Base-by-base conservation (phyloP, 2,329 filamentous ascomycete genomes). In the Colletotrichum sublineola region DNA sequence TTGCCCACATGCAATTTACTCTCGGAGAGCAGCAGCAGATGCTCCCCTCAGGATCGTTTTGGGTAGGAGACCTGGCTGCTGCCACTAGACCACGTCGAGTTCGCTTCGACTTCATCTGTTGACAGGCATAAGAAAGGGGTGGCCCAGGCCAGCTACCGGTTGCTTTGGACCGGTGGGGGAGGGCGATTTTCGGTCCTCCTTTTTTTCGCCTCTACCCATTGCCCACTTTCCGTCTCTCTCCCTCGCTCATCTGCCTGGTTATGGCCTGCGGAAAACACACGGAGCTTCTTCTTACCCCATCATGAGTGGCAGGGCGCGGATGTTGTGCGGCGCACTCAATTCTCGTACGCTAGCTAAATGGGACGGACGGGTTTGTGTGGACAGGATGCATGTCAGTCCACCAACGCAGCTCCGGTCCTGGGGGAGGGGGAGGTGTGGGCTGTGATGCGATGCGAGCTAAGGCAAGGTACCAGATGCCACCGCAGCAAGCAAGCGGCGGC, bases 401-500 rank as follows among this genome's bases (percentile, higher is more conserved):
- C 46, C 20, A 29, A 1, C 24, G 48, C 5, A 53, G 29, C 1
- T 53, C 29, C 42, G 38, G 29, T n/a, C 58, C 42, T 29, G 58
- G 58, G 29, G 14, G 31, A 33, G 55, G 40, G 55, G 55, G 55
- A 14, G 33, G 20, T 24, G 57, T 24, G 14, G 14, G 24, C 4
- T 29, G 2, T 2, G 44, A 24, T 15, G 24, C 20, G 50, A 18
- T 31, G 15, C 29, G 24, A 31, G 44, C 58, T 61, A 61, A 61
- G 42, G 58, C 40, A 61, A 48, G 58, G 42, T 61, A 61, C 58
- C 36, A 52, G 31, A 61, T 36, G n/a, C 50, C 29, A 46, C 60
- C 29, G 31, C 60, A 38, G 18, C 42, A n/a, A 44, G 29, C 42
- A n/a, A 44, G 44, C 60, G 40, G 40, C 40, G 40, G 14, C 38